Evolutionary conservation across 306 rosid genomes (phyloP), one percentile per base, ranked within the genome.

Genomic region (Geum urbanum): DNA sequence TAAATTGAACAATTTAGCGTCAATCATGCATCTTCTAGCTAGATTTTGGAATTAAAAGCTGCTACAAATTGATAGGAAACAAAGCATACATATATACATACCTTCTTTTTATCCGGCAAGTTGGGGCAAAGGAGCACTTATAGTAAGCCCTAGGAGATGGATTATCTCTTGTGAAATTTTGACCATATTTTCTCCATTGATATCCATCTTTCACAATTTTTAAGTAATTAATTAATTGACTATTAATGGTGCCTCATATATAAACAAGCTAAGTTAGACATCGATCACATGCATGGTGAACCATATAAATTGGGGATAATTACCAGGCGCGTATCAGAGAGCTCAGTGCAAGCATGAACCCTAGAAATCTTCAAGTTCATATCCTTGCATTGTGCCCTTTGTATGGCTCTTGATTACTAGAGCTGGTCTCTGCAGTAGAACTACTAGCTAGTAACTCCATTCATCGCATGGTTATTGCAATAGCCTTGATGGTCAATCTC

Each of bases 91-190:
- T 65, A 16, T 1, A 43, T 9, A 5, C 4, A 0, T 27, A 90
- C 98, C 96, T 90, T 92, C 84, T 92, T 92, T 73, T 92, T 92
- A 41, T 90, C 97, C 0, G 90, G 75, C 98, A 92, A 71, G 24
- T 79, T 78, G 97, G 97, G 69, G 96, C 91, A 79, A 67, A 76
- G 61, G 98, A 92, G 80, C 98, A 92, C 72, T 70, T 90, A 70
- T 83, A 92, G 81, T 92, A 92, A 60, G 98, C 98, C 78, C 97
- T 88, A 4, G 98, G 98, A 74, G 94, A 92, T 5, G 98, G 98
- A 77, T 92, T 92, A 61, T 92, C 97, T 74, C 86, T 85, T 7
- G 98, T 92, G n/a, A 90, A 92, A 79, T 92, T 92, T 48, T 92
- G 96, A 47, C 98, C 98, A 71, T 92, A 90, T 74, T 92, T 92